These are phyloP conservation scores for Ogataea parapolymorpha DNA, from an alignment of 805 yeast species.

Conservation along the genomic window DNA sequence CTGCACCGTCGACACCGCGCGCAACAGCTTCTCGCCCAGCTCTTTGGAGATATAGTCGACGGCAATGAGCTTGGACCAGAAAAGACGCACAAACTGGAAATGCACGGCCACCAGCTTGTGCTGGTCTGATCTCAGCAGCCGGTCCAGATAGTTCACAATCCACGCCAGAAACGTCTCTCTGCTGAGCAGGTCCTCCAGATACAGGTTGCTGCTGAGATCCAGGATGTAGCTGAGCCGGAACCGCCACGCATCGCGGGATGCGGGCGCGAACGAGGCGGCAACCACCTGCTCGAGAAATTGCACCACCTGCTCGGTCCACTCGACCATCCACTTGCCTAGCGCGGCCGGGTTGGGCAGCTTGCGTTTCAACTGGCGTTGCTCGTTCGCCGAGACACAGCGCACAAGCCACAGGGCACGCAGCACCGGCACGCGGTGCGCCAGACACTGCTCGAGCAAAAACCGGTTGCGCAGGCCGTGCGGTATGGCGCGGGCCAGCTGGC, in stretches of 20 bases:
- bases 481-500: conserved; percentile 66
- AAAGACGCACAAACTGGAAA: conserved; percentile 55
- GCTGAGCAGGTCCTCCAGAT: conserved; percentile 65
- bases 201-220: conserved; percentile 60
- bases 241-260: conserved; percentile 39
- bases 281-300: conserved; percentile 54
- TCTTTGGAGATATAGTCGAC: conserved; percentile 60
- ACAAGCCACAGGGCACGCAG: conserved; percentile 90
- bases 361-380: conserved; percentile 55
- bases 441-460: conserved; percentile 68
- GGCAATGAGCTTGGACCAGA: conserved; percentile 66
- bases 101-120: conserved; percentile 23
- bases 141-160: conserved; percentile 50
- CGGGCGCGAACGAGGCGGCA: conserved; percentile 35
- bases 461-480: conserved; percentile 89
- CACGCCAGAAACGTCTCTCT: conserved; percentile 58
- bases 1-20: conserved; percentile 18
- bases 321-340: conserved; percentile 69
- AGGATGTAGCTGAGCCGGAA: conserved; percentile 56
- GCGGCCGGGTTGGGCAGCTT: conserved; percentile 34
- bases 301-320: conserved; percentile 86
- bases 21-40: conserved; percentile 56
- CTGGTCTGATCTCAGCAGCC: conserved; percentile 16
- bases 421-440: conserved; percentile 64
- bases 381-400: conserved; percentile 81